These are phyloP conservation scores for Termitomyces sp. DNA, from an alignment of 768 basidiomycete species.

Conservation along the genomic window DNA sequence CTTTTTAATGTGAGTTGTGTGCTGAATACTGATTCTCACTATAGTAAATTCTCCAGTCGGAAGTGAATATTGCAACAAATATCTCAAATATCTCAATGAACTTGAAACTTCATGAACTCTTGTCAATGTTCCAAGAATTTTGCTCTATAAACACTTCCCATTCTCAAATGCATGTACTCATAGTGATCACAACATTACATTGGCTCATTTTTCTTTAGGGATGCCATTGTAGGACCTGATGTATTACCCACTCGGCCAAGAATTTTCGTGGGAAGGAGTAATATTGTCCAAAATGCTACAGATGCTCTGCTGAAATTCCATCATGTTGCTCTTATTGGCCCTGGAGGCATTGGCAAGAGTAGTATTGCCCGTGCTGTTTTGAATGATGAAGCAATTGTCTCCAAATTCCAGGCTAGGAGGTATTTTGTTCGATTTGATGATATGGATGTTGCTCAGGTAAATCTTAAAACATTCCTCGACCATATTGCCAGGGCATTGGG, in stretches of 20 bases:
- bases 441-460: too few species aligned
- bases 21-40: too few species aligned
- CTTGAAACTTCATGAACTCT: slow-evolving; percentile 11
- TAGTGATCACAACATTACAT: too few species aligned
- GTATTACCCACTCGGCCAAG: not conserved
- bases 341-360: not conserved
- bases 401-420: not conserved
- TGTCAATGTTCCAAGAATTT: not conserved
- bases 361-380: not conserved
- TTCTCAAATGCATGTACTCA: not conserved
- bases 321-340: not conserved
- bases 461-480: too few species aligned
- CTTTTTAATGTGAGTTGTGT: too few species aligned
- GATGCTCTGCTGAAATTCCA: not conserved
- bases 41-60: too few species aligned
- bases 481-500: too few species aligned
- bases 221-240: too few species aligned
- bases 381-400: not conserved
- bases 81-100: slow-evolving; percentile 1
- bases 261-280: not conserved
- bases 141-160: not conserved
- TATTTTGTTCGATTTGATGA: too few species aligned
- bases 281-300: not conserved
- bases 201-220: not conserved
- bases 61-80: too few species aligned